These are phyloP conservation scores for Calonectria pseudoreteaudii DNA, from an alignment of 2,329 filamentous ascomycete genomes.

Conservation along the genomic window DNA sequence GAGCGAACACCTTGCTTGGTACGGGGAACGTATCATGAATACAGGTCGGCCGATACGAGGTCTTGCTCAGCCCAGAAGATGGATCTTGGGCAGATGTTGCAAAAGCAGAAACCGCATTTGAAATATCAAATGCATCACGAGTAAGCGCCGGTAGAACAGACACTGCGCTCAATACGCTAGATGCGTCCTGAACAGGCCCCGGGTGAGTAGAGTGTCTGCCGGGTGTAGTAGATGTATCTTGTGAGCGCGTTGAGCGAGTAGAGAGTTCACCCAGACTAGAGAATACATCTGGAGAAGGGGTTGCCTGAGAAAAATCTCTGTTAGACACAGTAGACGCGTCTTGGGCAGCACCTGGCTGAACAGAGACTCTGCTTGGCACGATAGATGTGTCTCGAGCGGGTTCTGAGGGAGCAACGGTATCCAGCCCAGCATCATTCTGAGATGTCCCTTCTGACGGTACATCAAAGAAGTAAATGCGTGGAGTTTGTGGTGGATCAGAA, in stretches of 20 bases:
- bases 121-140: not conserved
- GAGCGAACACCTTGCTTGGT: too few species aligned
- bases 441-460: not conserved
- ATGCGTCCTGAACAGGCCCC: not conserved
- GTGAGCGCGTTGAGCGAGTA: not conserved
- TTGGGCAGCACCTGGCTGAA: not conserved
- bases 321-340: not conserved
- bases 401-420: too few species aligned
- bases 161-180: not conserved
- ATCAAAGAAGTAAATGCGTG: not conserved
- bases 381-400: not conserved
- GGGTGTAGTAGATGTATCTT: not conserved
- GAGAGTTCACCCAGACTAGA: too few species aligned
- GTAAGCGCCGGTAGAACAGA: not conserved
- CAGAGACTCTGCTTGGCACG: not conserved
- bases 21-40: too few species aligned
- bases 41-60: too few species aligned
- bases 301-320: not conserved
- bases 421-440: not conserved
- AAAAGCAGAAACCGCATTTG: not conserved
- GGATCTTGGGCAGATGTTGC: too few species aligned
- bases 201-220: not conserved
- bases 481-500: not conserved
- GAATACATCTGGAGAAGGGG: too few species aligned
- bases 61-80: too few species aligned